Evolutionary conservation across 139 green algal genomes (phyloP).

Genomic region (Haematococcus lacustris): DNA sequence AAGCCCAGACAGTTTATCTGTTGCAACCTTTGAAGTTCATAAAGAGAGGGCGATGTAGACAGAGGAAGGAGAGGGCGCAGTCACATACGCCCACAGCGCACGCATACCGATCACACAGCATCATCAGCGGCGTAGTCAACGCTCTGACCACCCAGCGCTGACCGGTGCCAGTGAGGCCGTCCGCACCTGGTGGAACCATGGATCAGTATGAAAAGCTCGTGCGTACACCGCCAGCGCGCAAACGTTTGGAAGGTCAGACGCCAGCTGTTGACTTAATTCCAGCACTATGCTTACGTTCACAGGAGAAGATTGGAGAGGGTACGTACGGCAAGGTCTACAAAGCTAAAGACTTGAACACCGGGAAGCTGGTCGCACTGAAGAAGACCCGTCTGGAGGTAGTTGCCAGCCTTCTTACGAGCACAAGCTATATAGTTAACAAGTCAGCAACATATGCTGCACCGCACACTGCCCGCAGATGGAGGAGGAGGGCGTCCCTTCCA

Average conservation of each 20-base stretch:
- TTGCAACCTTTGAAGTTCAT: no score
- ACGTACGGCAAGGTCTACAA: constrained; percentile 93
- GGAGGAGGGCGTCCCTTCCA: constrained; percentile 95
- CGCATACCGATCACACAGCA: no score
- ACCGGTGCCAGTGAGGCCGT: background rate
- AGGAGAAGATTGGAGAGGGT: constrained; percentile 92
- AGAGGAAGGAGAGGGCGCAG: no score
- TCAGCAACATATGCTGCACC: background rate
- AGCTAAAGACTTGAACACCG: constrained; percentile 68
- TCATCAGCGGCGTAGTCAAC: no score
- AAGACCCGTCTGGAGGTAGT: constrained; percentile 94
- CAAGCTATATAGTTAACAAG: background rate
- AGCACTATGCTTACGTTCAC: background rate
- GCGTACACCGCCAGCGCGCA: background rate
- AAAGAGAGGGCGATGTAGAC: no score
- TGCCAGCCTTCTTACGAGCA: no score
- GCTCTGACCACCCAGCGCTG: no score
- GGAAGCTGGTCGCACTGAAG: constrained; percentile 90
- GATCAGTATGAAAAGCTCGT: background rate
- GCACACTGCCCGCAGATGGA: constrained; percentile 76
- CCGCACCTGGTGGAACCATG: background rate
- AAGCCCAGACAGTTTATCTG: no score
- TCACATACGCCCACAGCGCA: no score
- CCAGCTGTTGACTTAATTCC: background rate
- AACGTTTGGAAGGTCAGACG: background rate